A percentile compares a stretch with the other conserved stretches of the same genome.
Evolutionary conservation across 441 rosid species (phyloP).

Genomic region (Jatropha multifida): DNA sequence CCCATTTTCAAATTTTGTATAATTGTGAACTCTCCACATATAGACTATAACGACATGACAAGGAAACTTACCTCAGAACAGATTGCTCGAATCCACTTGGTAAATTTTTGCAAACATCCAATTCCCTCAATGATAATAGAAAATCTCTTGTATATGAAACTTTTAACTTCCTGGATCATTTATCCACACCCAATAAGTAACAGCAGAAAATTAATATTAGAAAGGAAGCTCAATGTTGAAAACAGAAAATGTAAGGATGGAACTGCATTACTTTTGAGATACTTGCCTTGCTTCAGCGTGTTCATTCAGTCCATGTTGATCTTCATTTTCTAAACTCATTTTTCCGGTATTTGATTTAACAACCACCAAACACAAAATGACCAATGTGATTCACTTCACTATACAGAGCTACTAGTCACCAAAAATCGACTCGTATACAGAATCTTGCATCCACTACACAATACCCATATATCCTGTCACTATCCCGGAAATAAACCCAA

Average conservation of each 20-base stretch:
- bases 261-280: slow-evolving; percentile 40
- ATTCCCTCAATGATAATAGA: slow-evolving; percentile 67
- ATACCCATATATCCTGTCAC: slow-evolving; percentile 7
- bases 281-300: slow-evolving; percentile 34
- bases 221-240: neutral
- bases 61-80: slow-evolving; percentile 51
- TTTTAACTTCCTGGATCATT: slow-evolving; percentile 56
- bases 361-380: neutral
- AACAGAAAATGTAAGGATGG: slow-evolving; percentile 14
- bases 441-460: slow-evolving; percentile 19
- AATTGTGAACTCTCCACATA: neutral
- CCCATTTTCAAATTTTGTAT: neutral
- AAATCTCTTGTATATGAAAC: slow-evolving; percentile 66
- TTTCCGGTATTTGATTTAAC: slow-evolving; percentile 24
- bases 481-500: neutral
- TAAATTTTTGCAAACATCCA: slow-evolving; percentile 70
- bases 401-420: slow-evolving; percentile 18
- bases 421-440: neutral
- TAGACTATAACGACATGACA: neutral
- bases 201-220: slow-evolving; percentile 4
- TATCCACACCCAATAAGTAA: slow-evolving; percentile 9
- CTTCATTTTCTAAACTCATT: slow-evolving; percentile 70
- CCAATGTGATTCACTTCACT: slow-evolving; percentile 5
- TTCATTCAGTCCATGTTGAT: slow-evolving; percentile 38
- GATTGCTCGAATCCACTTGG: slow-evolving; percentile 63